Percentiles rank a stretch among this genome's conserved stretches.
Conservation (phyloP, 2,329 filamentous ascomycete species). For the Apiospora malaysiana region DNA sequence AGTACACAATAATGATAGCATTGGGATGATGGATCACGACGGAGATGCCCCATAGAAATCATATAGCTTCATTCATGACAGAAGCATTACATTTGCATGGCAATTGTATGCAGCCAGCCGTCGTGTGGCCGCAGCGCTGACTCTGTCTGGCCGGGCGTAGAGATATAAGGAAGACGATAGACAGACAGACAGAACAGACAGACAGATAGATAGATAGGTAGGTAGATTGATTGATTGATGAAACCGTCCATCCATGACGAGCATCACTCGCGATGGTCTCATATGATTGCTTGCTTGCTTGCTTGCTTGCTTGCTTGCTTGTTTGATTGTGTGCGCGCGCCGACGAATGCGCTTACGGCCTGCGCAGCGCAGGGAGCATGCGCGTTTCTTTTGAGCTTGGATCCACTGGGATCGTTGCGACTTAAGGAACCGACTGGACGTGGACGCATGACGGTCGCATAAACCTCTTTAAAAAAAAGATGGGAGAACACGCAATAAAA, state of each 20-base stretch:
- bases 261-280: slow-evolving; percentile 7
- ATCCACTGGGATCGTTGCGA: slow-evolving; percentile 21
- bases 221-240: background rate
- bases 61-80: slow-evolving; percentile 17
- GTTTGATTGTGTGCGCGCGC: background rate
- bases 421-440: background rate
- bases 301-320: background rate
- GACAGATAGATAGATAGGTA: too few species aligned
- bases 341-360: slow-evolving; percentile 11
- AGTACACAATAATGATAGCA: slow-evolving; percentile 4
- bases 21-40: slow-evolving; percentile 2
- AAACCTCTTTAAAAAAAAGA: slow-evolving; percentile 6
- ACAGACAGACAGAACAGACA: too few species aligned
- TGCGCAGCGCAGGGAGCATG: slow-evolving; percentile 6
- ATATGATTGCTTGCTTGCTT: background rate
- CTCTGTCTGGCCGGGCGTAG: background rate
- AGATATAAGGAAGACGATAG: background rate
- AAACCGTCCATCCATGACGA: background rate
- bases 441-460: slow-evolving; percentile 15
- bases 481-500: slow-evolving; percentile 10
- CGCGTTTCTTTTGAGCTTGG: slow-evolving; percentile 19
- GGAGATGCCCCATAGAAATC: slow-evolving; percentile 17
- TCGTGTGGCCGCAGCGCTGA: background rate
- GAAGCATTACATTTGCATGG: slow-evolving; percentile 17
- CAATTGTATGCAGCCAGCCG: slow-evolving; percentile 9